Conservation (phyloP, 257 asterid species). For the Galeopsis tetrahit region DNA sequence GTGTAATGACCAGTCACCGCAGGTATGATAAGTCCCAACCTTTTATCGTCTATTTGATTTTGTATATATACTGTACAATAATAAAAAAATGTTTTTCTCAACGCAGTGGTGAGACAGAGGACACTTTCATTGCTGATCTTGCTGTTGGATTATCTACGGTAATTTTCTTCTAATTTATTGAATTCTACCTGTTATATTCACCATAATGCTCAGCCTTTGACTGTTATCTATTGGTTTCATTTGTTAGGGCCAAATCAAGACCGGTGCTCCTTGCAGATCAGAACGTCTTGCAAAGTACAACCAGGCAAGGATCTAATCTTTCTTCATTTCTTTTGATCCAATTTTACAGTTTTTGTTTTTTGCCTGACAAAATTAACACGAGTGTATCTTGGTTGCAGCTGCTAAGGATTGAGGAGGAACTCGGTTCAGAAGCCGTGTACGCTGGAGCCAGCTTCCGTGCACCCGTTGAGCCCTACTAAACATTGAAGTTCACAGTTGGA, state of each 20-base stretch:
- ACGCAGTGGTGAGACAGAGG: conserved; percentile 97
- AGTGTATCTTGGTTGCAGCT: conserved; percentile 50
- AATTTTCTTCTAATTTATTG: conserved; percentile 22
- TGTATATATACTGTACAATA: background rate
- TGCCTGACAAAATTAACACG: background rate
- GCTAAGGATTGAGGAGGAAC: conserved; percentile 95
- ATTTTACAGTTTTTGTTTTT: background rate
- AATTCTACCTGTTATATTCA: background rate
- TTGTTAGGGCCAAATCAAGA: conserved; percentile 92
- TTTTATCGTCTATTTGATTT: background rate
- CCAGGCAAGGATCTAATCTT: conserved; percentile 57
- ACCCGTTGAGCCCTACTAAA: conserved; percentile 87
- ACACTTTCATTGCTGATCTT: conserved; percentile 98
- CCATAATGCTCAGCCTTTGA: background rate
- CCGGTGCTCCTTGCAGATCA: conserved; percentile 98
- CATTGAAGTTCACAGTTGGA: background rate
- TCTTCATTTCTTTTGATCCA: background rate
- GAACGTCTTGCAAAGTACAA: conserved; percentile 98
- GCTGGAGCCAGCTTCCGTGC: conserved; percentile 91
- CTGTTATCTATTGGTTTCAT: background rate
- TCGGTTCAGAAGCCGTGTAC: conserved; percentile 84
- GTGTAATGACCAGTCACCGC: conserved; percentile 99
- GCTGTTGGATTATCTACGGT: conserved; percentile 96
- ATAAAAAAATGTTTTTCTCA: conserved; percentile 13
- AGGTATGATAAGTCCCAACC: conserved; percentile 47